Base-by-base conservation (phyloP, 768 basidiomycete species). In the Russula compacta region DNA sequence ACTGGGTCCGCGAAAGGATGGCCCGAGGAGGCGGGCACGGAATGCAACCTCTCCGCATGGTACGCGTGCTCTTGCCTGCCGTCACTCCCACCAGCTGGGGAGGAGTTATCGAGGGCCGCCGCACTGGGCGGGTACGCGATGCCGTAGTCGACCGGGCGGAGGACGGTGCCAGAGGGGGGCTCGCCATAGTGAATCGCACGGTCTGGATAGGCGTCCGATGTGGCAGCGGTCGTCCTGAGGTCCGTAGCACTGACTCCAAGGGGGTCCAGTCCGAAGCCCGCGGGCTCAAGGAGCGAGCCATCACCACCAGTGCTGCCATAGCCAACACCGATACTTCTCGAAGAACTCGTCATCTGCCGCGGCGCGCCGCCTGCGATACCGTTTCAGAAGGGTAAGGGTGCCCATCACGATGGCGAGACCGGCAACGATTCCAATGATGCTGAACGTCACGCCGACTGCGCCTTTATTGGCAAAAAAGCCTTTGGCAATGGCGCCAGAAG, bases 401-500 rank as follows among this genome's bases (percentile, higher is more conserved):
- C 8, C 40, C 1, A 58, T 12, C 4, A 56, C 6, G 29, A n/a
- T 17, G 21, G 55, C 39, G 39, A 71, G 50, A 24, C 50, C 49
- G 5, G 59, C 49, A 15, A 68, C 24, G 44, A 69, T 43, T 38
- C 66, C 68, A 46, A 65, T 10, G n/a, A 66, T 40, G 33, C 67
- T 65, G 56, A 74, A 63, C 8, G 69, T 62, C 33, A 67, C 71
- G n/a, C 67, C 63, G 32, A 61, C 65, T 1, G 63, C 63, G 6
- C 11, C 63, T 19, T 60, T 58, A 29, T 66, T 64, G 15, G n/a
- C 21, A 32, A 66, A 61, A 51, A 66, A 66, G 40, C 63, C 56
- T 29, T 42, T 49, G 2, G 44, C 1, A 1, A 14, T 1, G 2
- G 50, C 57, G 1, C 54, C 50, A 8, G 36, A 3, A 17, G 21